Conservation (phyloP, 2,329 filamentous ascomycete species). For the Trichoderma sp. region DNA sequence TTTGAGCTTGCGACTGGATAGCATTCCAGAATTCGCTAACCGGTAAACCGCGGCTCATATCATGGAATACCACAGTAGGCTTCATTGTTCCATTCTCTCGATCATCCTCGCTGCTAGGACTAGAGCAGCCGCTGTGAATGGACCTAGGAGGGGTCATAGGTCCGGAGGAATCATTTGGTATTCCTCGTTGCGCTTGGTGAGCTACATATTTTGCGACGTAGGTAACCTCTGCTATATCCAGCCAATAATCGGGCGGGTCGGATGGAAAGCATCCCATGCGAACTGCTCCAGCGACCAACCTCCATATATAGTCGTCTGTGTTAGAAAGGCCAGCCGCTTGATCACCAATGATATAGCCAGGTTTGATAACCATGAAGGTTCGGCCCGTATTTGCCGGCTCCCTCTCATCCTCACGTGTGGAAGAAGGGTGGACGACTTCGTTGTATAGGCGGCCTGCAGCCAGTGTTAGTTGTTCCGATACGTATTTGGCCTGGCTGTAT, state of each 20-base stretch:
- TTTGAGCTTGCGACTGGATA: not conserved
- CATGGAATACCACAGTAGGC: not conserved
- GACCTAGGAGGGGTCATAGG: not conserved
- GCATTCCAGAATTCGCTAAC: not conserved
- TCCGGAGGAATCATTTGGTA: not conserved
- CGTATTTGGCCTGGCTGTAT: not conserved
- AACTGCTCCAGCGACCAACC: not conserved
- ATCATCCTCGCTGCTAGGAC: not conserved
- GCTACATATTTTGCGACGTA: not conserved
- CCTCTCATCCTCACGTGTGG: not conserved
- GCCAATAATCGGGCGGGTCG: not conserved
- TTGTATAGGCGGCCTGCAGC: not conserved
- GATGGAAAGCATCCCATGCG: not conserved
- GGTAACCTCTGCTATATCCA: not conserved
- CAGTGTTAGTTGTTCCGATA: not conserved
- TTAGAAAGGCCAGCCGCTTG: not conserved
- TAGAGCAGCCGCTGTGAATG: not conserved
- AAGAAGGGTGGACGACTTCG: not conserved
- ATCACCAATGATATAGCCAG: not conserved
- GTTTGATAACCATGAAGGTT: not conserved
- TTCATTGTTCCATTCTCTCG: not conserved
- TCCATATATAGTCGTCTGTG: not conserved
- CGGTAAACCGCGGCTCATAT: not conserved
- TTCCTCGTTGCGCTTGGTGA: not conserved
- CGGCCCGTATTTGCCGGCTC: too few relatives aligned